Evolutionary conservation across 805 yeast genomes (phyloP), one percentile per base, ranked within the genome.

Genomic region (Saccharomycopsis fodiens): DNA sequence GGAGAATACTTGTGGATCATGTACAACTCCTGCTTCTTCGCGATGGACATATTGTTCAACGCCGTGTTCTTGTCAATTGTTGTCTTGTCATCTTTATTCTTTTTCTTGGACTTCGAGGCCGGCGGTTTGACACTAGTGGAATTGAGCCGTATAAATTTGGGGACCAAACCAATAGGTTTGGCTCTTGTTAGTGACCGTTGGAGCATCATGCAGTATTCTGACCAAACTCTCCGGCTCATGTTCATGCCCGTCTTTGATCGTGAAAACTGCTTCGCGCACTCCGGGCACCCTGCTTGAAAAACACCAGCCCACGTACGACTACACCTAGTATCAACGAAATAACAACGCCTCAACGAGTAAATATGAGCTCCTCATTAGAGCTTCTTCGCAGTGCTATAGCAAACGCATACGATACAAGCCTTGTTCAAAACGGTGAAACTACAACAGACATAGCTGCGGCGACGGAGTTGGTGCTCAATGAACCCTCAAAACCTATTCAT

Each of bases 1-100:
- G 97, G 97, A 0, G 97, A 82, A 16, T 75, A 64, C 4, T 83
- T 76, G 61, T 87, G 94, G 2, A 85, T 79, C 69, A 82, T 76
- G 60, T 80, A 93, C 37, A 93, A 67, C 51, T 77, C 76, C 60
- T 93, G 97, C 46, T 72, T 73, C 20, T 67, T 70, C 13, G 93
- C 41, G 25, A 51, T 47, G 2, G 41, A 25, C 19, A 17, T 30
- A 23, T 51, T 51, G 21, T 32, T 29, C 15, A 50, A 40, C 2
- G 53, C 31, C 16, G 47, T 27, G 34, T 50, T 50, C n/a, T 23
- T 15, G 8, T 27, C 25, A 8, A 50, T 50, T 13, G 53, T 50
- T 19, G 51, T 38, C 35, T 43, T 44, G 22, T 50, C 53, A 32
- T 41, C 22, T 6, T 27, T 36, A 27, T 50, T 50, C 20, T 50